Base-by-base conservation (phyloP, 148 eudicot species). In the Vaccinium macrocarpon region DNA sequence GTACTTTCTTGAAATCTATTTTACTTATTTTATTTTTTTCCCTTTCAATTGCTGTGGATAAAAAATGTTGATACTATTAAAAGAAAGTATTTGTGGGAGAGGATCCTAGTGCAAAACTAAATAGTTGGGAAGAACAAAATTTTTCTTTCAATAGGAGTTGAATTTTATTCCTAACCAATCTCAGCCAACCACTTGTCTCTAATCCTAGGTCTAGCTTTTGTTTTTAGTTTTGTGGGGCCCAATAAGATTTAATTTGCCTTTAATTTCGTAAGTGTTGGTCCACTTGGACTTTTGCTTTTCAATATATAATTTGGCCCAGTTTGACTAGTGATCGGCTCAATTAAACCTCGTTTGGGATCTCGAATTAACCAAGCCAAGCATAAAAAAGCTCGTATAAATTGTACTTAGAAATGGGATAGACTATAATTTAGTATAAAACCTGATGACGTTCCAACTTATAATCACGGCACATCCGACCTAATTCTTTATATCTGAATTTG, bases 161-260 rank as follows among this genome's bases (percentile, higher is more conserved):
- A 29, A 68, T 68, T 68, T 68, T 68, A 68, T 68, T 68, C 73
- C 42, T 13, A 29, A 68, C 73, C 73, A 68, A 29, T 19, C 73
- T 12, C 19, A 68, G 73, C 73, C 18, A 13, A 68, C 42, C 38
- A 68, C 38, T 13, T 68, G 8, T 27, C 73, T 68, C 42, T 68
- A 68, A 68, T 68, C 13, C 73, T 14, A 27, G 73, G 73, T 32
- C 32, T 35, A 2, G 38, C 3, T 4, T 68, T 68, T 13, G 38
- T 35, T 68, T 68, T 27, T 27, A 68, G 2, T 68, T 16, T 12
- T 13, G 73, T 68, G 38, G 73, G 38, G 27, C 7, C 38, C 38
- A 4, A 68, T 29, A 38, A 27, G 16, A 68, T 68, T 13, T 68
- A 11, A 68, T 68, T 4, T 12, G 2, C 38, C 73, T 12, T 15